These are phyloP conservation scores for Apostasia shenzhenica DNA, from an alignment of 106 monocot genomes.

Conservation along the genomic window DNA sequence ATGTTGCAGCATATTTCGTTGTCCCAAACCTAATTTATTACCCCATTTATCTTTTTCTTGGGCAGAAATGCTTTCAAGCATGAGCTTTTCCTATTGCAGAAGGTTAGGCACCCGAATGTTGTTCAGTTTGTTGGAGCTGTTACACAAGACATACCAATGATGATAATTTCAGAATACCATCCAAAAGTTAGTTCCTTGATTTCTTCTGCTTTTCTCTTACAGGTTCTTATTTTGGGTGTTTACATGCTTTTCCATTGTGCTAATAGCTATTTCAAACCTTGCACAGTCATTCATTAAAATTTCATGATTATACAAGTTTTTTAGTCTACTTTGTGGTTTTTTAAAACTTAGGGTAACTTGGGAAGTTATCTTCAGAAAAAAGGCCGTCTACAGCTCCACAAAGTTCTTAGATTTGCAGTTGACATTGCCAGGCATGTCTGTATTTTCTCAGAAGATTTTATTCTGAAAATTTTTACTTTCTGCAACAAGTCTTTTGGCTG, in stretches of 20 bases:
- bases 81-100: slow-evolving; percentile 75
- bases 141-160: slow-evolving; percentile 92
- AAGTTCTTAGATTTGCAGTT: slow-evolving; percentile 72
- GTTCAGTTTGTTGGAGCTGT: slow-evolving; percentile 94
- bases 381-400: slow-evolving; percentile 54
- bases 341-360: slow-evolving; percentile 72
- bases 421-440: slow-evolving; percentile 81
- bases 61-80: slow-evolving; percentile 91
- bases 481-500: background rate
- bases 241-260: background rate
- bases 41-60: background rate
- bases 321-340: background rate
- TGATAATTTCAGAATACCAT: slow-evolving; percentile 92
- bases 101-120: slow-evolving; percentile 91
- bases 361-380: slow-evolving; percentile 74
- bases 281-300: background rate
- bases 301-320: background rate
- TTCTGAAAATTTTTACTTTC: background rate
- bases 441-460: slow-evolving; percentile 2
- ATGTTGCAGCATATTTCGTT: too few species aligned
- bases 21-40: background rate
- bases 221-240: background rate
- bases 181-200: slow-evolving; percentile 43
- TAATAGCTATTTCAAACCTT: background rate
- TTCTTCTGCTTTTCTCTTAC: background rate